Evolutionary conservation across 2,329 filamentous ascomycete species (phyloP).

Genomic region (Lithohypha guttulata): DNA sequence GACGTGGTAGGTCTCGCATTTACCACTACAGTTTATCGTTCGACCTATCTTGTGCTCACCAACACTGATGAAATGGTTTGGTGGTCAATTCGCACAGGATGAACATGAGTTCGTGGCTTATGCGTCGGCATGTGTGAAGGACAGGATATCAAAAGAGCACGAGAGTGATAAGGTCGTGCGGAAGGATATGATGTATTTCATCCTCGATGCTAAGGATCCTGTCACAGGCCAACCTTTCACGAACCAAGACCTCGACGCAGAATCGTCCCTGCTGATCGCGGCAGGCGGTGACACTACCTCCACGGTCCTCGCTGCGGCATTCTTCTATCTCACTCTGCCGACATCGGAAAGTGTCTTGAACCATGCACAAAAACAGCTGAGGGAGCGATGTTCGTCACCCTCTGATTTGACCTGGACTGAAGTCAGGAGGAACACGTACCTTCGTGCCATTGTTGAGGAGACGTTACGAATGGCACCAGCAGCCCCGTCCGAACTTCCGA

Average conservation of each 20-base stretch:
- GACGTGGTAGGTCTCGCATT: conserved; percentile 12
- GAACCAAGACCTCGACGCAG: neutral
- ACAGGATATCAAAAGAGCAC: neutral
- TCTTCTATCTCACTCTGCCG: conserved; percentile 26
- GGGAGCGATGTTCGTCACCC: no score
- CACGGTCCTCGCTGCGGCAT: conserved; percentile 25
- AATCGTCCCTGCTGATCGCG: conserved; percentile 14
- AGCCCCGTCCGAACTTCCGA: no score
- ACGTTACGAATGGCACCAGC: conserved; percentile 34
- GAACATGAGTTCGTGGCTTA: conserved; percentile 11
- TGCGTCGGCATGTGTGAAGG: conserved; percentile 4
- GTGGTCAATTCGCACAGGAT: conserved; percentile 17
- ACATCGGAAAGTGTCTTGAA: no score
- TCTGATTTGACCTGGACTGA: neutral
- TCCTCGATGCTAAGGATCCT: conserved; percentile 29
- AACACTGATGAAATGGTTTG: conserved; percentile 16
- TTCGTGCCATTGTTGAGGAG: neutral
- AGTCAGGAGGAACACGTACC: neutral
- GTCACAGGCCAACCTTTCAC: neutral
- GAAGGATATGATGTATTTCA: conserved; percentile 1
- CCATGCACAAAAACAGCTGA: neutral
- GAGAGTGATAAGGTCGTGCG: conserved; percentile 29
- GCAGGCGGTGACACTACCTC: conserved; percentile 31
- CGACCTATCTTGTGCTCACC: conserved; percentile 14
- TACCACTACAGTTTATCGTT: conserved; percentile 10